A percentile compares a stretch with the other conserved stretches of the same genome.
Evolutionary conservation across 2,329 filamentous ascomycete species (phyloP).

Genomic region (Fusarium concolor): DNA sequence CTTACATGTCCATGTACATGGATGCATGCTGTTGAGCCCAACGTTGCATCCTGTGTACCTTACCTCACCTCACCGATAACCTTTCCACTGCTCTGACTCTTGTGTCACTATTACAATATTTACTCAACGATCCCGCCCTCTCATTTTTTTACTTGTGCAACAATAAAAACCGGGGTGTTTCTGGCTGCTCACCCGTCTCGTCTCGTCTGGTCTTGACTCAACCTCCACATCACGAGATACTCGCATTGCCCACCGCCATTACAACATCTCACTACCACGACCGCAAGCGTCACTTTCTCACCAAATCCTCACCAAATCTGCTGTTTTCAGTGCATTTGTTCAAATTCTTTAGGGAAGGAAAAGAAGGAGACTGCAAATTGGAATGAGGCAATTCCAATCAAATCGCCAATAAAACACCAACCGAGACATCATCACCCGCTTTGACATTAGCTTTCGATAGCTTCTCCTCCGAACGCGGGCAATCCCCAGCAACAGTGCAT

Average conservation of each 20-base stretch:
- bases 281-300: slow-evolving; percentile 27
- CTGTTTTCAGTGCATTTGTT: slow-evolving; percentile 13
- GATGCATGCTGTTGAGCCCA: slow-evolving; percentile 25
- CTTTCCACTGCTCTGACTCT: slow-evolving; percentile 16
- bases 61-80: slow-evolving; percentile 15
- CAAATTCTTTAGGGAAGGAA: slow-evolving; percentile 18
- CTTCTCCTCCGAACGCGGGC: slow-evolving; percentile 20
- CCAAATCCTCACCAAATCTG: background rate
- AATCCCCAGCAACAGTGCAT: background rate
- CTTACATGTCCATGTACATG: slow-evolving; percentile 27
- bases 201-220: slow-evolving; percentile 7
- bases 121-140: slow-evolving; percentile 1
- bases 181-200: slow-evolving; percentile 3
- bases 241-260: slow-evolving; percentile 35
- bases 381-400: slow-evolving; percentile 10
- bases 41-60: slow-evolving; percentile 22
- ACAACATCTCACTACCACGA: slow-evolving; percentile 7
- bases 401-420: slow-evolving; percentile 18
- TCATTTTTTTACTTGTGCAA: slow-evolving; percentile 3
- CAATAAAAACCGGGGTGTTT: background rate
- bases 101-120: slow-evolving; percentile 13
- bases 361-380: slow-evolving; percentile 25
- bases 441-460: slow-evolving; percentile 6
- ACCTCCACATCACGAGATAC: slow-evolving; percentile 36
- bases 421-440: slow-evolving; percentile 21